A percentile compares a stretch with the other conserved stretches of the same genome.
Evolutionary conservation across 2,329 filamentous ascomycete species (phyloP).

Genomic region (Colletotrichum gloeosporioides): DNA sequence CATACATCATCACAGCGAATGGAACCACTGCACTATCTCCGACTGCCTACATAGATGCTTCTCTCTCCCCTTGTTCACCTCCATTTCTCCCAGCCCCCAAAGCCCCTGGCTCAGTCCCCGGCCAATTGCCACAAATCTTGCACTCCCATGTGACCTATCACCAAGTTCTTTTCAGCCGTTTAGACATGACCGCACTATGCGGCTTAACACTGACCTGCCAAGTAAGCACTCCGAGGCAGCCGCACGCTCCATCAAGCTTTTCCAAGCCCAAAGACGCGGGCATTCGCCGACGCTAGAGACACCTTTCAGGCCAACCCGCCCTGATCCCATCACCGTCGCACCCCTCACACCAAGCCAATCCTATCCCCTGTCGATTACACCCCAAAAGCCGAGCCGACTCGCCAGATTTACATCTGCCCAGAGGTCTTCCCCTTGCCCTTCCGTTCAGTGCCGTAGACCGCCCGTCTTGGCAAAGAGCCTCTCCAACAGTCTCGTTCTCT

Average conservation of each 20-base stretch:
- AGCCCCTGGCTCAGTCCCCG: neutral
- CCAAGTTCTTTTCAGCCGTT: neutral
- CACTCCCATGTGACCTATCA: neutral
- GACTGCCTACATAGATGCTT: neutral
- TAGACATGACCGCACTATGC: neutral
- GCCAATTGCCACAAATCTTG: neutral
- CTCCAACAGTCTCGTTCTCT: neutral
- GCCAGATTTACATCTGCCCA: neutral
- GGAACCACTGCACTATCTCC: neutral
- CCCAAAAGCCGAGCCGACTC: neutral
- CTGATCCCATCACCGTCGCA: neutral
- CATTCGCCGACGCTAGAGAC: neutral
- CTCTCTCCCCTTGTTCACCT: neutral
- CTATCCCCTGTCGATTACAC: neutral
- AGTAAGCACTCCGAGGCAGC: neutral
- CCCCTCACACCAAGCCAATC: neutral
- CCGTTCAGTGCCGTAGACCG: neutral
- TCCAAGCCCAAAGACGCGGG: neutral
- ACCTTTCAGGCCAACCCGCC: neutral
- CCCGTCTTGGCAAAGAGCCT: neutral
- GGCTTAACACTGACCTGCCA: neutral
- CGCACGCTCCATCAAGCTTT: neutral
- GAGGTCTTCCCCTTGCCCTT: neutral
- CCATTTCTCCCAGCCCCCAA: neutral
- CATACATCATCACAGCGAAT: neutral